phyloP scores from a whole-genome alignment of 2,329 filamentous ascomycete genomes.

The Colletotrichum sp. region DNA sequence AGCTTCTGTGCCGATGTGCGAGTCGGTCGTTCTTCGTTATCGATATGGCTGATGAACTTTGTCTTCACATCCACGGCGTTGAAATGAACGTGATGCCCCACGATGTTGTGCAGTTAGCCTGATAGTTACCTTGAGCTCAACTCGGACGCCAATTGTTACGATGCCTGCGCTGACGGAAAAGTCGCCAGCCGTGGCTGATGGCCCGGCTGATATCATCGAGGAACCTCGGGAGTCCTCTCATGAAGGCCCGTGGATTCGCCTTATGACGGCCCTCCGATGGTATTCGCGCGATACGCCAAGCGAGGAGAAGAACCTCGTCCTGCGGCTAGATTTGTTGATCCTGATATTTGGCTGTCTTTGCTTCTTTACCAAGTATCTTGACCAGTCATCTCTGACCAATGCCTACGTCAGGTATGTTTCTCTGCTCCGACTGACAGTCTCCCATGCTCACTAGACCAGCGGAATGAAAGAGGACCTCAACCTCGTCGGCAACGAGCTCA shows the following conservation, averaged over 20 bases:
- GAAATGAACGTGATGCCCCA: neutral
- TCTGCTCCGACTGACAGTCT: neutral
- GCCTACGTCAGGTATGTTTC: slow-evolving; percentile 36
- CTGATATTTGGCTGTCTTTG: slow-evolving; percentile 41
- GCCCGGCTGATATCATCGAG: neutral
- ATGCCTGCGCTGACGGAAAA: slow-evolving; percentile 11
- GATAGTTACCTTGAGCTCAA: neutral
- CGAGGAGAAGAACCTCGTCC: slow-evolving; percentile 36
- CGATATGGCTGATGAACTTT: neutral
- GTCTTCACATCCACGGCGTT: neutral
- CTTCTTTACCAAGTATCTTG: slow-evolving; percentile 44
- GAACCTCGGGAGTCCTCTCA: neutral
- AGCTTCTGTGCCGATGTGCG: neutral
- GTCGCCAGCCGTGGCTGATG: neutral
- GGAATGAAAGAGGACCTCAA: slow-evolving; percentile 40
- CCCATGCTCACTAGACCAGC: slow-evolving; percentile 24
- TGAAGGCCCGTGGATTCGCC: slow-evolving; percentile 26
- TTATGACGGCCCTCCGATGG: slow-evolving; percentile 34
- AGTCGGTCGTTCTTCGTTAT: neutral
- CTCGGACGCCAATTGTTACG: neutral
- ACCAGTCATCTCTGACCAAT: slow-evolving; percentile 40
- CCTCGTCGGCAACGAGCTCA: slow-evolving; percentile 37
- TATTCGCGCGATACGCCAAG: slow-evolving; percentile 34
- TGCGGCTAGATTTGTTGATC: slow-evolving; percentile 42
- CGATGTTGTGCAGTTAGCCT: neutral